phyloP scores from a whole-genome alignment of 2,329 filamentous ascomycete species.

The Ceratocystis eucalypticola region DNA sequence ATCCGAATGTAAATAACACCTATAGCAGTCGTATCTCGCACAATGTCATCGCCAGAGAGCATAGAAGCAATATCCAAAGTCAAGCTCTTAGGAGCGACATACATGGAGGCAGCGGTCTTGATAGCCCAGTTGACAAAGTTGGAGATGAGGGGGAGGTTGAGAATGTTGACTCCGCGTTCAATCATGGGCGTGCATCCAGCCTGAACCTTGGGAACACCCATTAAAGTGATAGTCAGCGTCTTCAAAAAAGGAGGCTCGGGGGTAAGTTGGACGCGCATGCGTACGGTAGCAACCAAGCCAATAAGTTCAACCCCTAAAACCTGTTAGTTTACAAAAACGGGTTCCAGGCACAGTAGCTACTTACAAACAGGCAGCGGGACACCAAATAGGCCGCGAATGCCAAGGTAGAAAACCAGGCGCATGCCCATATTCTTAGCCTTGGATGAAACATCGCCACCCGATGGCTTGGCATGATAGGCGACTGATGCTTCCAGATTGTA shows the following conservation, averaged over 20 bases:
- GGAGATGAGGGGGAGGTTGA: conserved; percentile 84
- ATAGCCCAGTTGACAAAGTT: conserved; percentile 97
- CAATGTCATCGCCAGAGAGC: conserved; percentile 78
- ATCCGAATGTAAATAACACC: conserved; percentile 90
- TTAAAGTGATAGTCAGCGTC: conserved; percentile 80
- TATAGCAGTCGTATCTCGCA: conserved; percentile 74
- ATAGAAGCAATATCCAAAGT: conserved; percentile 82
- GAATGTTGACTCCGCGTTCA: conserved; percentile 76
- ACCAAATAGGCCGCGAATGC: conserved; percentile 76
- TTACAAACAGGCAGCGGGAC: conserved; percentile 69
- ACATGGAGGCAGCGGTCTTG: conserved; percentile 71
- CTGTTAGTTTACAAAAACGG: conserved; percentile 19
- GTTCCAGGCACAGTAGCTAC: conserved; percentile 14
- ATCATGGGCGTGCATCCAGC: conserved; percentile 88
- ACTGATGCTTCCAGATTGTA: conserved; percentile 88
- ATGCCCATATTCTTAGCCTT: conserved; percentile 95
- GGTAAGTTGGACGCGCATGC: conserved; percentile 69
- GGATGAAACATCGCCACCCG: conserved; percentile 53
- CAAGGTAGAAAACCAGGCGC: conserved; percentile 88
- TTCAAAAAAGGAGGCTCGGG: conserved; percentile 89
- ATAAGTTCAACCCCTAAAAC: conserved; percentile 60
- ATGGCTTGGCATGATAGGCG: conserved; percentile 78
- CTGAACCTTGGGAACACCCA: conserved; percentile 81
- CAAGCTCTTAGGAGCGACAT: conserved; percentile 89
- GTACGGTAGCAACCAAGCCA: conserved; percentile 76